phyloP scores from a whole-genome alignment of 1,139 yeast genomes.

The Taphrina betulina region DNA sequence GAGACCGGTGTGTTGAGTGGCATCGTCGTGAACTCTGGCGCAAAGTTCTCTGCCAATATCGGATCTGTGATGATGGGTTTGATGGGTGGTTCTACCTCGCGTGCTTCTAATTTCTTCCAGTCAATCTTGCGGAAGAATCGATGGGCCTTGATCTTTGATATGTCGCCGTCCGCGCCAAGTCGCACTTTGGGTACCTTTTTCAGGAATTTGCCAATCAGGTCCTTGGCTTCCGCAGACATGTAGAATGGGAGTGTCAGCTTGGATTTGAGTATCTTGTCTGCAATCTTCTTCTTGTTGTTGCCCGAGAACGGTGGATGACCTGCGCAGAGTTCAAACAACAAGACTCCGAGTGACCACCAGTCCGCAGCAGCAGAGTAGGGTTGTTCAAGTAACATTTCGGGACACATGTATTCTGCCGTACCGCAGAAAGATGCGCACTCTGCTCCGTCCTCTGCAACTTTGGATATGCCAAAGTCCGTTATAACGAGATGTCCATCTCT shows the following conservation, averaged over 20 bases:
- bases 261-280: conserved; percentile 75
- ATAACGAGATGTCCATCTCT: conserved; percentile 92
- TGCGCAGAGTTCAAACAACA: conserved; percentile 78
- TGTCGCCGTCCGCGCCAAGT: conserved; percentile 58
- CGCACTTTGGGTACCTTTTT: conserved; percentile 75
- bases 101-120: conserved; percentile 64
- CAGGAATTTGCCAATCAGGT: conserved; percentile 66
- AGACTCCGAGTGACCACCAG: conserved; percentile 97
- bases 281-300: conserved; percentile 73
- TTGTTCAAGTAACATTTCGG: conserved; percentile 81
- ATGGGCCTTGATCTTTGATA: conserved; percentile 68
- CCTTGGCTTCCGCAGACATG: conserved; percentile 80
- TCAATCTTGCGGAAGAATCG: conserved; percentile 75
- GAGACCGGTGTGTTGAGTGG: conserved; percentile 36
- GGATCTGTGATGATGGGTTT: conserved; percentile 83
- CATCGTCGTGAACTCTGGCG: conserved; percentile 83
- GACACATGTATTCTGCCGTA: conserved; percentile 56
- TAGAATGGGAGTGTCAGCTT: conserved; percentile 78
- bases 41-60: conserved; percentile 86
- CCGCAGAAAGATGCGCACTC: conserved; percentile 76
- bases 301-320: conserved; percentile 97
- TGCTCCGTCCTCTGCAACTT: conserved; percentile 88
- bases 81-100: conserved; percentile 71
- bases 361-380: conserved; percentile 87
- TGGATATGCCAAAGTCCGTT: conserved; percentile 96